Base-by-base conservation (phyloP, 441 rosid genomes). In the Iberis amara region DNA sequence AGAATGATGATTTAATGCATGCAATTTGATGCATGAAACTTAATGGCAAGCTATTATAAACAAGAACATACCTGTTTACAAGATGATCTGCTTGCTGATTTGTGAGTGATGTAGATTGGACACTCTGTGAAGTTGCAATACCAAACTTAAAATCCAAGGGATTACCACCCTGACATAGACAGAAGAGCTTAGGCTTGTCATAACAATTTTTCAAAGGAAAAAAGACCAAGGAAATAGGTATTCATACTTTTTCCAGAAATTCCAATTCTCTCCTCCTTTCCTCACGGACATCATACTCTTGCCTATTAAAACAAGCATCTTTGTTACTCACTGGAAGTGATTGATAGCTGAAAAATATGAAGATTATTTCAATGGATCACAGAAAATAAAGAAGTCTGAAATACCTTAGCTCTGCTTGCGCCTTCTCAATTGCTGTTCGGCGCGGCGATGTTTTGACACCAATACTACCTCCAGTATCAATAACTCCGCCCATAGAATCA, bases 401-500 rank as follows among this genome's bases (percentile, higher is more conserved):
- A 47, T 55, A 90, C 96, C 96, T 86, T 46, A 90, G 88, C 66
- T 83, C 90, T 39, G 81, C 79, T 67, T 90, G 96, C 75, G 95
- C 96, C 78, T 81, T 87, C 68, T 85, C 95, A 67, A 90, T 83
- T 50, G 96, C 92, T 52, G 74, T 81, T 72, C 76, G 81, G 46
- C 68, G 80, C 8, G 89, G 95, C 75, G 97, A 86, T 80, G 87
- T 73, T 76, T 86, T 82, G 73, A 83, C 73, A 57, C 85, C 94
- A 71, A 72, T 67, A 71, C 85, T 88, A 64, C 75, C 86, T 78
- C 95, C 88, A 15, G 89, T 78, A 48, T 90, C 96, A 78, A 83
- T 79, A 77, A 83, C 78, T 80, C 96, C 98, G 68, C 92, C 98
- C 98, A 90, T 90, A 76, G 95, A 85, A 81, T 85, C 96, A 72